These are phyloP conservation scores for Diaporthe velutina DNA, from an alignment of 2,329 filamentous ascomycete genomes.

Conservation along the genomic window DNA sequence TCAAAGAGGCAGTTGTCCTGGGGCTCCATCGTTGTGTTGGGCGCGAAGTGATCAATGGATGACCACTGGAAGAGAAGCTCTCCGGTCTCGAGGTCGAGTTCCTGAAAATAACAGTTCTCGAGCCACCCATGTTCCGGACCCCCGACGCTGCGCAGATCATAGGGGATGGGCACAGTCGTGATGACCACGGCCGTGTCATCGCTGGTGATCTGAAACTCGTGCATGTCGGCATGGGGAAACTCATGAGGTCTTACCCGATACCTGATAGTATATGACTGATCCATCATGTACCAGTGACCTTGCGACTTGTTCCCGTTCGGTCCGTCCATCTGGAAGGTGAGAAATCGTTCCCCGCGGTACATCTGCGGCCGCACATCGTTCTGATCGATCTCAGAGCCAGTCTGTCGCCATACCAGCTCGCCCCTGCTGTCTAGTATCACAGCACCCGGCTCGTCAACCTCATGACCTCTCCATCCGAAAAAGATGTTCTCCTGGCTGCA, in stretches of 20 bases:
- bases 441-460: conserved; percentile 41
- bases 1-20: conserved; percentile 37
- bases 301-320: conserved; percentile 30
- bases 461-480: conserved; percentile 39
- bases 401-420: conserved; percentile 44
- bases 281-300: conserved; percentile 39
- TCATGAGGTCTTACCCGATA: conserved; percentile 41
- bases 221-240: conserved; percentile 52
- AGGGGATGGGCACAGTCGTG: conserved; percentile 53
- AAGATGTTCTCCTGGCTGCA: conserved; percentile 41
- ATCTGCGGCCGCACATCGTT: conserved; percentile 45
- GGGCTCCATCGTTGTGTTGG: conserved; percentile 35
- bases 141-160: conserved; percentile 48
- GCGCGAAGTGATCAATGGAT: conserved; percentile 33
- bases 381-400: conserved; percentile 40
- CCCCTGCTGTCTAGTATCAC: conserved; percentile 45
- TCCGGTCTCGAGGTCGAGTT: conserved; percentile 53
- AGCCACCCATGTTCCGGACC: conserved; percentile 49
- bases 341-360: conserved; percentile 48
- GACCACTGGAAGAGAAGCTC: conserved; percentile 53
- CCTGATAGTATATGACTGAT: conserved; percentile 37
- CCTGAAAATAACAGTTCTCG: conserved; percentile 54
- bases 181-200: conserved; percentile 57
- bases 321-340: conserved; percentile 51
- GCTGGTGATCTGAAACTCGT: conserved; percentile 58